phyloP scores from a whole-genome alignment of 2,329 filamentous ascomycete species.

The Clonostachys solani region DNA sequence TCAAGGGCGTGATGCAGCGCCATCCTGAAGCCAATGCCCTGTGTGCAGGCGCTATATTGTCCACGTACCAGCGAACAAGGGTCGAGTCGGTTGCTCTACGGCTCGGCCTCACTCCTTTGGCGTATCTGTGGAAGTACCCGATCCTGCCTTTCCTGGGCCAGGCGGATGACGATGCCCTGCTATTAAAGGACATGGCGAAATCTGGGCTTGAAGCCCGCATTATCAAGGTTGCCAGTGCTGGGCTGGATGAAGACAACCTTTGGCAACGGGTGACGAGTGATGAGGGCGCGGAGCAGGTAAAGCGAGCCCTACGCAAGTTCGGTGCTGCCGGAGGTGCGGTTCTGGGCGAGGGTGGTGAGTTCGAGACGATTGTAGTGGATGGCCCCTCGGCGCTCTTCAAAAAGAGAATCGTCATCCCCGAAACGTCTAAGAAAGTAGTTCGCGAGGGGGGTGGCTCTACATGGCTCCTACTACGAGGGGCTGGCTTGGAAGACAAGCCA shows the following conservation, averaged over 20 bases:
- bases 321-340: constrained; percentile 65
- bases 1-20: constrained; percentile 58
- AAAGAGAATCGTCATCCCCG: constrained; percentile 59
- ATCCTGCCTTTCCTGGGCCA: constrained; percentile 48
- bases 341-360: constrained; percentile 91
- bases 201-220: constrained; percentile 83
- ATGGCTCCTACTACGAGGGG: constrained; percentile 61
- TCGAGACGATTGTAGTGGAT: constrained; percentile 85
- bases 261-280: constrained; percentile 73
- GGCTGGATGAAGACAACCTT: constrained; percentile 74
- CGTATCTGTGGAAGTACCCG: constrained; percentile 92
- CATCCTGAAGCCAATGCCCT: constrained; percentile 85
- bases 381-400: constrained; percentile 73
- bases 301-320: constrained; percentile 60
- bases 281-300: constrained; percentile 39
- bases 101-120: constrained; percentile 76
- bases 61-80: constrained; percentile 93
- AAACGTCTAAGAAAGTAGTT: constrained; percentile 46
- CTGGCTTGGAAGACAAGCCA: constrained; percentile 43
- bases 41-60: constrained; percentile 87
- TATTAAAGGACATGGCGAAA: constrained; percentile 78
- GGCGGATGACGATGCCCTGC: constrained; percentile 39
- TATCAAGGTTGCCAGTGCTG: constrained; percentile 91
- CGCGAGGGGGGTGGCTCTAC: constrained; percentile 72
- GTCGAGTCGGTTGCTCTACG: constrained; percentile 87